Evolutionary conservation across 176 grass and related monocot genomes (phyloP), one percentile per base, ranked within the genome.

Genomic region (Musa itinerans): DNA sequence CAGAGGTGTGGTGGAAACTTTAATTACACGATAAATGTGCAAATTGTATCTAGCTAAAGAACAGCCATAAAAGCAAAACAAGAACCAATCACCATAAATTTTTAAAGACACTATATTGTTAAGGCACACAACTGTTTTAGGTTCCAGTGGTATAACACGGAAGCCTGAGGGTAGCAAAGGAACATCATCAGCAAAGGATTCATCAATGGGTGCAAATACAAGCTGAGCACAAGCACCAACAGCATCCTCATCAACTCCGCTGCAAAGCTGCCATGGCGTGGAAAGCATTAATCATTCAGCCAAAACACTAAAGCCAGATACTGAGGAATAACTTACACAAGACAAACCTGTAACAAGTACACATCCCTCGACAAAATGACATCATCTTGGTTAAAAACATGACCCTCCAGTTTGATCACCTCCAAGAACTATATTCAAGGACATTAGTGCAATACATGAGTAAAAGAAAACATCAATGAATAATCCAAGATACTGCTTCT

Each of bases 171-270:
- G 91, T 23, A 99, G 76, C 48, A 99, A 68, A 2, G 90, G 91
- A 9, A 89, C 86, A 52, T 99, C 95, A 51, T 99, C 95, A 77
- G 91, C 85, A 86, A 99, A 91, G 78, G 91, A 92, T 83, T 91
- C 95, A 78, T 94, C 95, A 0, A 99, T 99, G 54, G 90, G 95
- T 63, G 91, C 95, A 89, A 94, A 99, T 23, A 99, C 88, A 63
- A 99, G 91, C 79, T 99, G 95, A 20, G 95, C 88, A 50, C 86
- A 94, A 1, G 90, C 80, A 71, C 91, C 86, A 0, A 87, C 64
- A 27, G 88, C 90, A 77, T 83, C 88, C 83, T 99, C 91, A 74
- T 94, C 95, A 79, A 94, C 72, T 13, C 95, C 95, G 1, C 80
- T 89, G 65, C 95, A 99, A 58, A 99, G 76, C 95, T 99, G 84